Evolutionary conservation across 495 filamentous ascomycete species (phyloP), one percentile per base, ranked within the genome.

Genomic region (Copromyces sp.): DNA sequence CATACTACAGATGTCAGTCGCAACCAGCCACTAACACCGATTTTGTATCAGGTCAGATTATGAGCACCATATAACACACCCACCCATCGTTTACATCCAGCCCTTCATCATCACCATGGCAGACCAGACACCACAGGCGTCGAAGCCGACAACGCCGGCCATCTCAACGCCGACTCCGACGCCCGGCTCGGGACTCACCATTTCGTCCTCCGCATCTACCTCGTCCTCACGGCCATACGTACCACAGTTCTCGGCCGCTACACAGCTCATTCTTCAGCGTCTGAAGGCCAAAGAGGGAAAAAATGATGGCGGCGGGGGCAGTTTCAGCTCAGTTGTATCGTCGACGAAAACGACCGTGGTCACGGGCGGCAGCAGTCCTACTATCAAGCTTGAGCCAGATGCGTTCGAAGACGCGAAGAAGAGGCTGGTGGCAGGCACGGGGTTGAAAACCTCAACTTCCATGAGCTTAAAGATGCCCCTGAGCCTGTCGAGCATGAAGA

Each of bases 181-280:
- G 16, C 14, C 29, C 53, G 14, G 53, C 8, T 65, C 53, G 53
- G 29, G 53, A 0, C 14, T 24, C 29, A 65, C 53, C 53, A 65
- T 17, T 37, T 65, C 53, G 14, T 65, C 53, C 53, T 65, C 53
- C 38, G 69, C 74, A 12, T 71, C 77, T 2, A 73, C 71, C 47
- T 75, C 77, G 3, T 38, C 80, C 3, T 75, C 73, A n/a, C 80
- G 77, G 17, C 81, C 79, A 32, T 86, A 86, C 73, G 76, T 84
- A 32, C 86, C 86, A 1, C 85, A 87, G 72, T 88, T 89, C 76
- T 84, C 83, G 8, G 84, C 84, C 9, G 80, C 87, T 0, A 89
- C 87, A 0, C 84, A 88, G 73, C 82, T 89, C 84, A 89, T 89
- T 17, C 82, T 89, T 12, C 85, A 86, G 70, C 80, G 86, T 20